A percentile compares a stretch with the other conserved stretches of the same genome.
phyloP scores from a whole-genome alignment of 371 early-diverging fungal genomes.

The Mucor mucedo region DNA sequence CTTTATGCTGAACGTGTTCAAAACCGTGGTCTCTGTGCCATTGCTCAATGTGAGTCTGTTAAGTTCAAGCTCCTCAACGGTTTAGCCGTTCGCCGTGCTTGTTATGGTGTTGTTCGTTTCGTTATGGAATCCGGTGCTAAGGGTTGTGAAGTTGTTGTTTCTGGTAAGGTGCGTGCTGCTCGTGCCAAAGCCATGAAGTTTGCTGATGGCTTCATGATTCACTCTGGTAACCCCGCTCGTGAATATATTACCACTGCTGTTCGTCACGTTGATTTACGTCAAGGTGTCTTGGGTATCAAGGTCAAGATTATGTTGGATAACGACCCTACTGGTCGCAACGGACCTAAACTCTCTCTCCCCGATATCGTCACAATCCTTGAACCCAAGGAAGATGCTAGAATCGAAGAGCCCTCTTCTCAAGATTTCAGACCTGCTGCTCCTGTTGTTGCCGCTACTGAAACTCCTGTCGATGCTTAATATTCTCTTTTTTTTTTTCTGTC shows the following conservation, averaged over 20 bases:
- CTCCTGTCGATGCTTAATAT: constrained; percentile 17
- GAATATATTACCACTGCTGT: constrained; percentile 98
- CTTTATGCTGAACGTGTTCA: constrained; percentile 98
- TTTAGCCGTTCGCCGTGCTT: constrained; percentile 97
- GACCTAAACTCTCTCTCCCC: constrained; percentile 97
- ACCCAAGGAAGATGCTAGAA: constrained; percentile 86
- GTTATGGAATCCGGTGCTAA: constrained; percentile 99
- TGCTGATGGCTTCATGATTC: constrained; percentile 99
- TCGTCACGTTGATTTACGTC: constrained; percentile 98
- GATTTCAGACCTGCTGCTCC: constrained; percentile 67
- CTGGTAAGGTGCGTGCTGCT: constrained; percentile 99
- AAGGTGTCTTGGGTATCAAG: constrained; percentile 99
- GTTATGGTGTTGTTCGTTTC: constrained; percentile 98
- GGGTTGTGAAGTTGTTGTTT: constrained; percentile 99
- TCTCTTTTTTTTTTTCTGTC: constrained; percentile 6
- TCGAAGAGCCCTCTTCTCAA: constrained; percentile 83
- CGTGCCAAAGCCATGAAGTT: constrained; percentile 99
- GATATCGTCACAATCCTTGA: constrained; percentile 97
- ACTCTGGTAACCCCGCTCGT: constrained; percentile 98
- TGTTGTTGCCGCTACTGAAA: constrained; percentile 20
- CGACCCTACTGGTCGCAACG: constrained; percentile 96
- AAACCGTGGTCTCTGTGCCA: constrained; percentile 98
- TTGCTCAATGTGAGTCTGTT: constrained; percentile 99
- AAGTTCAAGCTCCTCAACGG: constrained; percentile 97
- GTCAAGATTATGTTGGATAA: constrained; percentile 99